Evolutionary conservation across 768 basidiomycete species (phyloP).

Genomic region (Podaxis sp.): DNA sequence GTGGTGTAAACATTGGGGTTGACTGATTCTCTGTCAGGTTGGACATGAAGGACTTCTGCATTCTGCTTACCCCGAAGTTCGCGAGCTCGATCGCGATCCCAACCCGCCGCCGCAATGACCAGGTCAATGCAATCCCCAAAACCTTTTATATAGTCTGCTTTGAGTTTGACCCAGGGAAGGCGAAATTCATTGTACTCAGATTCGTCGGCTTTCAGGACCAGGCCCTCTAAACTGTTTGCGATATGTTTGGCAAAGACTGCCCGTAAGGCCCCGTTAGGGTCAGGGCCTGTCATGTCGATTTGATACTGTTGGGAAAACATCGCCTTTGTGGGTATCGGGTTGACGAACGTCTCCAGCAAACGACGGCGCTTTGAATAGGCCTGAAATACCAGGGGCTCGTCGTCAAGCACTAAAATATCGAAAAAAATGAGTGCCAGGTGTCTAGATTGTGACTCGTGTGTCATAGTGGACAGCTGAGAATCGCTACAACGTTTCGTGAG

Average conservation of each 20-base stretch:
- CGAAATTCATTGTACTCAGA: conserved; percentile 61
- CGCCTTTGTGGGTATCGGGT: conserved; percentile 50
- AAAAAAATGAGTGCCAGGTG: conserved; percentile 86
- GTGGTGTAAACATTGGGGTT: conserved; percentile 69
- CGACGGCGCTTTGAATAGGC: conserved; percentile 59
- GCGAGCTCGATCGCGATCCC: conserved; percentile 76
- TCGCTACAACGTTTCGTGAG: conserved; percentile 13
- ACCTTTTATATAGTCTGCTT: conserved; percentile 85
- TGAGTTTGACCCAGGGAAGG: conserved; percentile 82
- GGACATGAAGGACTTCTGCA: neutral
- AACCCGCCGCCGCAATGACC: conserved; percentile 69
- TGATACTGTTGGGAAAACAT: conserved; percentile 55
- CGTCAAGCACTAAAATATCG: conserved; percentile 73
- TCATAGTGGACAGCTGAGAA: conserved; percentile 27
- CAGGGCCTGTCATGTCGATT: conserved; percentile 34
- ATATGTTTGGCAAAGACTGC: conserved; percentile 47
- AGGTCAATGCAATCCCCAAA: conserved; percentile 81
- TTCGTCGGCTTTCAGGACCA: conserved; percentile 74
- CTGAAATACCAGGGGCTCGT: conserved; percentile 44
- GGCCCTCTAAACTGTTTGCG: conserved; percentile 56
- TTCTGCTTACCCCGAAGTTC: conserved; percentile 62
- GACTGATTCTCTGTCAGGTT: conserved; percentile 36
- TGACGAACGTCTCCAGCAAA: conserved; percentile 55
- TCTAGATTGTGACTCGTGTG: conserved; percentile 30
- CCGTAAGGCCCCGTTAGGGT: conserved; percentile 25